phyloP scores from a whole-genome alignment of 495 filamentous ascomycete genomes.

The Aeminium ludgeri region DNA sequence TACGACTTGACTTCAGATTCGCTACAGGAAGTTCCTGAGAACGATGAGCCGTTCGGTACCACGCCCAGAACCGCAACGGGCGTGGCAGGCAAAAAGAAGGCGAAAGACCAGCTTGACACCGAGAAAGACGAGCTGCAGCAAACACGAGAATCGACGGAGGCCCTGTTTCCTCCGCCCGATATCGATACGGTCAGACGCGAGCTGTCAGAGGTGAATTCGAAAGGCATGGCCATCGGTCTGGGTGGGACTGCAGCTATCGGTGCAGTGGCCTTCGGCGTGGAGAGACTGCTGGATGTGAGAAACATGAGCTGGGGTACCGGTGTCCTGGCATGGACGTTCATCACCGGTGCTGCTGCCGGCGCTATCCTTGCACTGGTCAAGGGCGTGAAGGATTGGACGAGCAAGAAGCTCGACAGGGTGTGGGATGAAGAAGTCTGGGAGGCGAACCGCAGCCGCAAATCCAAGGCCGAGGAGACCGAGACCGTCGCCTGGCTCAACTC shows the following conservation, averaged over 20 bases:
- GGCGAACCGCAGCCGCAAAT: constrained; percentile 33
- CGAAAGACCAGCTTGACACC: constrained; percentile 26
- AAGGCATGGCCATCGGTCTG: constrained; percentile 10
- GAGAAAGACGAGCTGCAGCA: constrained; percentile 34
- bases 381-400: constrained; percentile 35
- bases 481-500: constrained; percentile 51
- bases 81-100: constrained; percentile 30
- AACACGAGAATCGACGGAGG: constrained; percentile 33
- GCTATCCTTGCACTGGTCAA: constrained; percentile 23
- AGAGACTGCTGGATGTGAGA: not conserved
- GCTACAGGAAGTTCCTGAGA: constrained; percentile 37
- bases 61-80: constrained; percentile 31
- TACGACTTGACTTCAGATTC: constrained; percentile 48
- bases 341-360: constrained; percentile 18
- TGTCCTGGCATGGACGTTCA: constrained; percentile 6
- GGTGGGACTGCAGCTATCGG: constrained; percentile 1
- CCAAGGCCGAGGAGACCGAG: constrained; percentile 33
- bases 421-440: constrained; percentile 51
- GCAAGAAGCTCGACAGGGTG: constrained; percentile 33
- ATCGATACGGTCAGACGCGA: constrained; percentile 33
- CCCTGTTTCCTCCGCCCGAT: constrained; percentile 46
- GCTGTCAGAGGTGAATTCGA: constrained; percentile 23
- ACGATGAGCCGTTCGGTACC: constrained; percentile 31
- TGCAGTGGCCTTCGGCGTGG: constrained; percentile 1
- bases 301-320: not conserved